Conservation (phyloP, 164 flowering plant genomes). For the Nymphaea thermarum region DNA sequence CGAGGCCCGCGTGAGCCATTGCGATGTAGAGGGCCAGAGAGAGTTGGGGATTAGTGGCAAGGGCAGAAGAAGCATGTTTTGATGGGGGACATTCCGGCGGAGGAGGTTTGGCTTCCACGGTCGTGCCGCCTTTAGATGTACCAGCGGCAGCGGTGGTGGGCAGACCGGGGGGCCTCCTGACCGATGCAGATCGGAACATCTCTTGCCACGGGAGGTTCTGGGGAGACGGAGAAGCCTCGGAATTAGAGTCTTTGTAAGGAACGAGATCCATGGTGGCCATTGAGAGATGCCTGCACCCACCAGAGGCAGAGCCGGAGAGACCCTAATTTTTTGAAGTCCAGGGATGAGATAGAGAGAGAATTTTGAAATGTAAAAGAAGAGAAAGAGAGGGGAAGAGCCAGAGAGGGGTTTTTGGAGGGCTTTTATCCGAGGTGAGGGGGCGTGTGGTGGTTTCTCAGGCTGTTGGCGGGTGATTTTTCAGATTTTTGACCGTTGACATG, state of each 20-base stretch:
- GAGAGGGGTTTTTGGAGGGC: neutral
- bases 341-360: neutral
- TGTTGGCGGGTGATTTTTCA: too few relatives aligned
- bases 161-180: conserved; percentile 35
- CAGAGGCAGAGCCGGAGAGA: neutral
- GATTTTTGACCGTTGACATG: too few relatives aligned
- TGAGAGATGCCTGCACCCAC: neutral
- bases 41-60: conserved; percentile 56
- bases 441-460: neutral
- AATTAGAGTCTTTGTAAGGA: conserved; percentile 30
- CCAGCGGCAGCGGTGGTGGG: conserved; percentile 8
- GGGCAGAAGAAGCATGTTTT: conserved; percentile 4
- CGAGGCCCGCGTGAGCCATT: conserved; percentile 92
- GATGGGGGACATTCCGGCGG: conserved; percentile 3
- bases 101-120: neutral
- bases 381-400: neutral
- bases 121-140: too few relatives aligned
- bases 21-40: conserved; percentile 86
- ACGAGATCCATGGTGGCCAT: conserved; percentile 47
- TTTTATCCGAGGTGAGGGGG: neutral
- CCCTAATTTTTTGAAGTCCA: neutral
- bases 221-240: conserved; percentile 11
- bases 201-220: conserved; percentile 66
- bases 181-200: conserved; percentile 86
- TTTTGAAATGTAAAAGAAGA: neutral